Evolutionary conservation across 78 protist species (phyloP), one percentile per base, ranked within the genome.

Genomic region (Dictyostelium capitatum): DNA sequence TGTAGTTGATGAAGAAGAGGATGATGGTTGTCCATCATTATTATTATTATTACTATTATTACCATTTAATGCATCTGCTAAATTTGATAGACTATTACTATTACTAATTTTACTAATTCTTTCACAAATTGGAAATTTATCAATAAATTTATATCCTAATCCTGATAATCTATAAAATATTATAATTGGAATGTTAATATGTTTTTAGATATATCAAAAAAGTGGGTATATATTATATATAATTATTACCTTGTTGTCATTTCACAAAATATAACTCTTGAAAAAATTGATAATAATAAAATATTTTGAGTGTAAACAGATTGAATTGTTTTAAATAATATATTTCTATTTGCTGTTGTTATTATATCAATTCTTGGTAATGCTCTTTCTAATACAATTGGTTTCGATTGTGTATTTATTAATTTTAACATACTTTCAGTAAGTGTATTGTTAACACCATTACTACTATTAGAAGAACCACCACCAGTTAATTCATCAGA

Each of bases 221-320:
- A n/a, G n/a, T n/a, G n/a, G n/a, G n/a, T n/a, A n/a, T n/a, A n/a
- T n/a, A n/a, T n/a, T n/a, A n/a, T n/a, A n/a, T n/a, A n/a, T n/a
- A n/a, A n/a, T n/a, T n/a, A 6, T 46, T 72, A 78, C 83, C 83
- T 78, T 53, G 83, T 70, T 28, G 32, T 28, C 92, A 87, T 87
- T 50, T 87, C 92, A 37, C 92, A 77, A 87, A 48, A 87, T 8
- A 87, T 62, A 17, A 77, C 65, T 48, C 92, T 56, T 51, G 92
- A 87, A 28, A 70, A n/a, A 15, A 59, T 47, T 50, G 92, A 72
- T n/a, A 77, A 23, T 23, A 37, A 77, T 17, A 43, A 37, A 4
- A 87, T 51, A 32, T 46, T 43, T 50, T 56, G 51, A n/a, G 41
- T 77, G 47, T 77, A 87, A 0, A 77, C 79, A 6, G 37, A 28